Base-by-base conservation (phyloP, 2,329 filamentous ascomycete genomes). In the Colletotrichum limetticola region DNA sequence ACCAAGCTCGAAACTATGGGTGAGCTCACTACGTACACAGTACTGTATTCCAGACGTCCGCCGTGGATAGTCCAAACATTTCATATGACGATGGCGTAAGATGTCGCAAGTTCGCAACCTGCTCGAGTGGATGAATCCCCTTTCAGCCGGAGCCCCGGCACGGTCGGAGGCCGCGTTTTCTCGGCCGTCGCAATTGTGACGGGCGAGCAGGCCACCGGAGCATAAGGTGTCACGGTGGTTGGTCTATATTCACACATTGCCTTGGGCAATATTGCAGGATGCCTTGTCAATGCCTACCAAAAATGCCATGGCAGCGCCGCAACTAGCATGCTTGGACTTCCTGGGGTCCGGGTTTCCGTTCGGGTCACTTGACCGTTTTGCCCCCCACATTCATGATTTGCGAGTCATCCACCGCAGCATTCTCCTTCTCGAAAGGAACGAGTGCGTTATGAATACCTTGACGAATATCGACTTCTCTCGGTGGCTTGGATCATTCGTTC, bases 271-370 rank as follows among this genome's bases (percentile, higher is more conserved):
- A 19, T n/a, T 32, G 24, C 26, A 63, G 61, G 61, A 24, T 37
- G 61, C 28, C 46, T 19, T 55, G 46, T 26, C 61, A 63, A 55
- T 63, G 59, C 42, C 59, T 26, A 7, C 16, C 26, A 19, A n/a
- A 28, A 30, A 55, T 35, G 30, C 14, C 14, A 37, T 64, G 30
- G 30, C 16, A 19, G 37, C 12, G 30, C 32, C 30, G 19, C 24
- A 24, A 14, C 49, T 37, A 65, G 32, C 53, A 32, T 28, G 49
- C 8, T 35, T 35, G 22, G 24, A 12, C 5, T 56, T 19, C 30
- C 52, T 46, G 62, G 52, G 49, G 32, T 28, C 62, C 24, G 52
- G 42, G 62, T 65, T 65, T 65, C 62, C 62, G 30, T 65, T 65
- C 62, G 24, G 52, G 49, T 65, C 62, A 65, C 32, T 65, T 65